Percentiles rank a stretch among this genome's conserved stretches.
These are phyloP conservation scores for Salix suchowensis DNA, from an alignment of 345 rosid species.

Conservation along the genomic window DNA sequence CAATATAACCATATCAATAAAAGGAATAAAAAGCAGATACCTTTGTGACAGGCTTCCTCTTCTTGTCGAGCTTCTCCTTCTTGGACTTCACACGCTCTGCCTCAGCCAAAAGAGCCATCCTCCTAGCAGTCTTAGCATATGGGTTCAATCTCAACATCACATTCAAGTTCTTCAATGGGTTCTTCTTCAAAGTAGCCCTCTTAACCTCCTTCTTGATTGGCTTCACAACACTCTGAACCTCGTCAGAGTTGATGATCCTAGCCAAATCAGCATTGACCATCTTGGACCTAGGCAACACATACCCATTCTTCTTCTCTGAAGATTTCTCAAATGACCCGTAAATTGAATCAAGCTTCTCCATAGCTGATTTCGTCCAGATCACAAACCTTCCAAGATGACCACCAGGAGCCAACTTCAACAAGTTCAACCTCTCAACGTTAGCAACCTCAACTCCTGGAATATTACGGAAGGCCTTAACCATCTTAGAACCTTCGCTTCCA, in stretches of 20 bases:
- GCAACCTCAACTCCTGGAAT: conserved; percentile 92
- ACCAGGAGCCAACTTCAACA: conserved; percentile 90
- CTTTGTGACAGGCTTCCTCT: conserved; percentile 68
- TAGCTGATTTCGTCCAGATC: conserved; percentile 93
- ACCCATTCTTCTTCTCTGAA: conserved; percentile 89
- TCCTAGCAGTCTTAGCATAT: conserved; percentile 89
- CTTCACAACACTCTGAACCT: conserved; percentile 85
- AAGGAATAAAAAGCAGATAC: conserved; percentile 25
- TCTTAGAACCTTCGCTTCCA: conserved; percentile 72
- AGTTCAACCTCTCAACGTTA: conserved; percentile 74
- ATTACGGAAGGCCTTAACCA: conserved; percentile 88
- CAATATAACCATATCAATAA: too few relatives aligned
- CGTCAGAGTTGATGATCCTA: conserved; percentile 91
- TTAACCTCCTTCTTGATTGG: conserved; percentile 66
- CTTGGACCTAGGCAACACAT: conserved; percentile 77
- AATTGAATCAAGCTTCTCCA: conserved; percentile 84
- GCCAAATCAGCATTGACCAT: conserved; percentile 95
- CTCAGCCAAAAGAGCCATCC: conserved; percentile 93
- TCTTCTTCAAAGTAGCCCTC: conserved; percentile 87
- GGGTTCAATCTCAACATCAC: conserved; percentile 84
- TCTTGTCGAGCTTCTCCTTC: conserved; percentile 96
- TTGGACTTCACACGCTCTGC: conserved; percentile 83
- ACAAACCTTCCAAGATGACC: conserved; percentile 93
- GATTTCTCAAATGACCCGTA: conserved; percentile 79
- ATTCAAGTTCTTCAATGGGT: conserved; percentile 83